Percentiles rank a stretch among this genome's conserved stretches.
Evolutionary conservation across 2,329 filamentous ascomycete species (phyloP).

Genomic region (Aspergillus tubingensis): DNA sequence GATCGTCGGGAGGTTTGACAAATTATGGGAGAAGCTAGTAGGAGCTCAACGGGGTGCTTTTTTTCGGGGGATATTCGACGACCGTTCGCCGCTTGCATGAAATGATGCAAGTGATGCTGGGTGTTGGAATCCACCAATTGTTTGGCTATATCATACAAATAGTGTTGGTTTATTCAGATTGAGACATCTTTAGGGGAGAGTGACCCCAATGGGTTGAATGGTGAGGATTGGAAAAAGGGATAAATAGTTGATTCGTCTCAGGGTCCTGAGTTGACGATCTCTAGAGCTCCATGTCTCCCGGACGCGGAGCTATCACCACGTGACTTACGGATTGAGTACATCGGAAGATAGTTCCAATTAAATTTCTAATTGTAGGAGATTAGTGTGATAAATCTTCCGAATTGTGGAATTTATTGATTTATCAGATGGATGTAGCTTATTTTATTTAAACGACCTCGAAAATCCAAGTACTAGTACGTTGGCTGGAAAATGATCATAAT

Average conservation of each 20-base stretch:
- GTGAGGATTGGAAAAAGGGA: background rate
- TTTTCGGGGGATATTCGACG: background rate
- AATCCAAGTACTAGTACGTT: too few species aligned
- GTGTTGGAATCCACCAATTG: background rate
- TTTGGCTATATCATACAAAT: background rate
- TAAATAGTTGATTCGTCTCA: background rate
- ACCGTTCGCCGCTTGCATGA: background rate
- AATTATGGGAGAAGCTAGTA: background rate
- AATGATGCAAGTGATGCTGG: background rate
- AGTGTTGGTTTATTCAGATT: background rate
- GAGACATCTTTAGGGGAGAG: background rate
- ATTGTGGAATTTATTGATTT: too few species aligned
- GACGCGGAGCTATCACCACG: slow-evolving; percentile 6
- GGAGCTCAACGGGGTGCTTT: background rate
- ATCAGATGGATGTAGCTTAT: too few species aligned
- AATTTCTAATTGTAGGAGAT: too few species aligned
- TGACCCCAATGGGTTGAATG: background rate
- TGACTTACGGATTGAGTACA: background rate
- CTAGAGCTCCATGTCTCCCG: background rate
- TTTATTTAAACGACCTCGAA: accelerated
- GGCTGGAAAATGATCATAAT: too few species aligned
- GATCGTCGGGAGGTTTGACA: background rate
- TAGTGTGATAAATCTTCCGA: too few species aligned
- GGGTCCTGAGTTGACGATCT: background rate
- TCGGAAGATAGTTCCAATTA: background rate